Percentiles rank a stretch among this genome's conserved stretches.
Evolutionary conservation across 352 stramenopile species (phyloP).

Genomic region (Phytopythium montanum): DNA sequence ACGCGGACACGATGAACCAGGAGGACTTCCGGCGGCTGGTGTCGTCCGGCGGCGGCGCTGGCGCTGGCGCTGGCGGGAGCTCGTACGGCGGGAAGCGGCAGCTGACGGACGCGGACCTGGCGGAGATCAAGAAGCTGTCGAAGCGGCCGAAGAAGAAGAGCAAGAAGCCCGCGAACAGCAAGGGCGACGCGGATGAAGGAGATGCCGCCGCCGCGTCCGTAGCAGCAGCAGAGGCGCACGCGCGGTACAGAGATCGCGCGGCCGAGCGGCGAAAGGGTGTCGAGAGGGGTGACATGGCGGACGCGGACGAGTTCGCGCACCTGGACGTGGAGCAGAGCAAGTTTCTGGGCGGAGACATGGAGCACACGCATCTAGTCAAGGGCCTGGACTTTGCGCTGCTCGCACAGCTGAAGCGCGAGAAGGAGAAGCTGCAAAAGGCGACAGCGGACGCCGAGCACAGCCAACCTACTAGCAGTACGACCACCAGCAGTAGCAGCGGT

Average conservation of each 20-base stretch:
- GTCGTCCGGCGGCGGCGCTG: constrained; percentile 16
- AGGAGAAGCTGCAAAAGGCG: constrained; percentile 42
- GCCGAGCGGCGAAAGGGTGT: constrained; percentile 48
- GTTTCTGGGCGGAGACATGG: constrained; percentile 76
- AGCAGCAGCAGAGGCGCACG: background rate
- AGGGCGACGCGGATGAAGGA: constrained; percentile 9
- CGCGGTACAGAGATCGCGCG: constrained; percentile 59
- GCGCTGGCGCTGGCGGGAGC: constrained; percentile 5
- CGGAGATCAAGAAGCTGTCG: constrained; percentile 43
- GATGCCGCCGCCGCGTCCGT: constrained; percentile 3
- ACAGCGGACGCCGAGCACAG: constrained; percentile 23
- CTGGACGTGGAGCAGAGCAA: constrained; percentile 77
- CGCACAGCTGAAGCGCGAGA: constrained; percentile 81
- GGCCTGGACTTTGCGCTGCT: constrained; percentile 86
- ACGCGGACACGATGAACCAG: constrained; percentile 51
- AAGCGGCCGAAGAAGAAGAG: constrained; percentile 56
- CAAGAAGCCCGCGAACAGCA: constrained; percentile 36
- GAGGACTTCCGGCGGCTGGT: constrained; percentile 74
- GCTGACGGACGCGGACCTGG: constrained; percentile 45
- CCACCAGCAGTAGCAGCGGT: no score
- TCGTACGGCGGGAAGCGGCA: constrained; percentile 53
- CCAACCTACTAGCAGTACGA: constrained; percentile 11
- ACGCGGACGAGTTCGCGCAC: constrained; percentile 46
- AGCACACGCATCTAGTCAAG: constrained; percentile 89
- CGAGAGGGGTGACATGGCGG: constrained; percentile 31